Percentiles rank a stretch among this genome's conserved stretches.
Conservation (phyloP, 129 eudicot genomes). For the Arctium lappa region DNA sequence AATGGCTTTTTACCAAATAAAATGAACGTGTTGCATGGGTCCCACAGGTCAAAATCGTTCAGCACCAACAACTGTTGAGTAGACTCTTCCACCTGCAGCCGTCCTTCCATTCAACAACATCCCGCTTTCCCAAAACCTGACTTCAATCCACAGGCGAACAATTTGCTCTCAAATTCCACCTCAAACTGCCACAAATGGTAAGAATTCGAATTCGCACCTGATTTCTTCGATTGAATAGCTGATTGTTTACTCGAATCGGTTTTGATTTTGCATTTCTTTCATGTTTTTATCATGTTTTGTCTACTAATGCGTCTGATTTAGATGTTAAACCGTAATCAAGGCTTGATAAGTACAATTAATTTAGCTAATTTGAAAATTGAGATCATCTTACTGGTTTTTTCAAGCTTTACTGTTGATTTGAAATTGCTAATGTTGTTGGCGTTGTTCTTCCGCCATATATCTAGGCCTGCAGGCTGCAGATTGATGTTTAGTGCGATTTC, state of each 20-base stretch:
- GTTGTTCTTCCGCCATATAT: background rate
- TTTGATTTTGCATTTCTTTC: background rate
- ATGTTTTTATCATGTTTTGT: background rate
- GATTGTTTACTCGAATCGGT: background rate
- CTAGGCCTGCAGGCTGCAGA: background rate
- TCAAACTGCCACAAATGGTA: slow-evolving; percentile 19
- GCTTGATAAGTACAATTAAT: background rate
- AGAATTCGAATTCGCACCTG: background rate
- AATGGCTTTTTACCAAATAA: slow-evolving; percentile 1
- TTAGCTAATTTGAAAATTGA: background rate
- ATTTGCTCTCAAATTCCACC: background rate
- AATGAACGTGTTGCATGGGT: background rate
- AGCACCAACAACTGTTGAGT: slow-evolving; percentile 28
- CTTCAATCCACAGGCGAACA: background rate
- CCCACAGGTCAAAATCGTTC: slow-evolving; percentile 29
- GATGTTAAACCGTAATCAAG: slow-evolving; percentile 1
- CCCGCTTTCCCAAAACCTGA: background rate
- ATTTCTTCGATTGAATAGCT: background rate
- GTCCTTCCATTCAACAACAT: background rate
- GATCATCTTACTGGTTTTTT: background rate
- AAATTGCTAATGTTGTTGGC: background rate
- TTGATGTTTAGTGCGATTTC: background rate
- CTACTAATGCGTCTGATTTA: background rate
- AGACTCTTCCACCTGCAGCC: slow-evolving; percentile 17
- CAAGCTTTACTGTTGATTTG: too few species aligned